A percentile compares a stretch with the other conserved stretches of the same genome.
These are phyloP conservation scores for Monoraphidium neglectum DNA, from an alignment of 139 green algal genomes.

Conservation along the genomic window DNA sequence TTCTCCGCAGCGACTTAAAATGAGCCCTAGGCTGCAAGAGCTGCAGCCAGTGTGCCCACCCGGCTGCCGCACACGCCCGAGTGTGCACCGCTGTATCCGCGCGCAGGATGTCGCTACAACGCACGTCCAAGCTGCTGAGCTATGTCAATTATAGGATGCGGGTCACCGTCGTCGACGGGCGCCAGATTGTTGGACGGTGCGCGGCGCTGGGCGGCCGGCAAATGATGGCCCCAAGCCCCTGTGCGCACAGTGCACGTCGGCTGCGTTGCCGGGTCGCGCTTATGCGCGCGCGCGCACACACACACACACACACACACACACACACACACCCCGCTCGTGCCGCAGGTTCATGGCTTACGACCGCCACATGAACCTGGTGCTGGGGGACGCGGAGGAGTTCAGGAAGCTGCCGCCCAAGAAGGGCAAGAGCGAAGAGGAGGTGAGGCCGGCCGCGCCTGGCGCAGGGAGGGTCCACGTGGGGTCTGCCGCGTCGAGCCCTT, in stretches of 20 bases:
- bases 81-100: too few species aligned
- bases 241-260: too few species aligned
- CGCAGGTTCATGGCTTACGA: constrained; percentile 99
- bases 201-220: neutral
- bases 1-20: too few species aligned
- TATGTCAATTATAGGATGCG: constrained; percentile 98
- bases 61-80: too few species aligned
- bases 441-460: constrained; percentile 23
- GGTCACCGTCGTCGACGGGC: constrained; percentile 79
- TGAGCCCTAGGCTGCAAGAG: too few species aligned
- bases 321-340: too few species aligned
- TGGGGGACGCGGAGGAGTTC: constrained; percentile 97
- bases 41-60: too few species aligned
- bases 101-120: constrained; percentile 77
- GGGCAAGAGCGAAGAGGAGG: constrained; percentile 79
- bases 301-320: neutral
- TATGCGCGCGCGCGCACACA: too few species aligned
- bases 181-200: constrained; percentile 94
- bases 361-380: constrained; percentile 98
- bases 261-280: too few species aligned
- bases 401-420: constrained; percentile 95
- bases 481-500: too few species aligned
- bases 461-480: too few species aligned
- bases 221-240: neutral
- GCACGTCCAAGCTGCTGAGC: constrained; percentile 94